Conservation (phyloP, 1,139 yeast species). For the Scheffersomyces titani region DNA sequence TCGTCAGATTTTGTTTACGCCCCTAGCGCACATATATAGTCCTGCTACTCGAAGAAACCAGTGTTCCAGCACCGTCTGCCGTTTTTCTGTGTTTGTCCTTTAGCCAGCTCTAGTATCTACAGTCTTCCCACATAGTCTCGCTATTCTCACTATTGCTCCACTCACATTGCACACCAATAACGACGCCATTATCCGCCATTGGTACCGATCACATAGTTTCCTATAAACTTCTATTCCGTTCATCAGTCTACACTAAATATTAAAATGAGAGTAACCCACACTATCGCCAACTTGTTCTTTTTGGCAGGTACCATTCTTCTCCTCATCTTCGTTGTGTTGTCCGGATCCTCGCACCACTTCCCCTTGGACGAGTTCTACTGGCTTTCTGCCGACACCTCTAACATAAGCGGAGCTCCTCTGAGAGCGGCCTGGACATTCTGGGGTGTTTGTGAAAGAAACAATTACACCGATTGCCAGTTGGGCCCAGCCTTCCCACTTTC, state of each 20-base stretch:
- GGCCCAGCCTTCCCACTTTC: slow-evolving; percentile 68
- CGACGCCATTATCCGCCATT: neutral
- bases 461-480: slow-evolving; percentile 44
- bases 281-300: slow-evolving; percentile 40
- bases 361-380: slow-evolving; percentile 72
- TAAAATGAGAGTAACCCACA: slow-evolving; percentile 36
- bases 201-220: neutral
- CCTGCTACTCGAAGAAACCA: neutral
- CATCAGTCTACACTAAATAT: neutral
- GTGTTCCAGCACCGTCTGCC: neutral
- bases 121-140: neutral
- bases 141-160: neutral
- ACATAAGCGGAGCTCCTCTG: slow-evolving; percentile 53
- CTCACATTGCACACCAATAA: neutral
- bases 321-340: slow-evolving; percentile 60
- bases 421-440: slow-evolving; percentile 77
- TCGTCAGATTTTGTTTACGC: neutral
- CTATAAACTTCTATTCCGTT: neutral
- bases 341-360: slow-evolving; percentile 61
- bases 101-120: neutral
- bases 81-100: neutral
- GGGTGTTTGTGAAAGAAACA: slow-evolving; percentile 63
- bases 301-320: slow-evolving; percentile 57
- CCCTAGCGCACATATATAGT: neutral
- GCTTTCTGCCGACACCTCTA: slow-evolving; percentile 67